Base-by-base conservation (phyloP, 768 basidiomycete species). In the Mycena filopes region DNA sequence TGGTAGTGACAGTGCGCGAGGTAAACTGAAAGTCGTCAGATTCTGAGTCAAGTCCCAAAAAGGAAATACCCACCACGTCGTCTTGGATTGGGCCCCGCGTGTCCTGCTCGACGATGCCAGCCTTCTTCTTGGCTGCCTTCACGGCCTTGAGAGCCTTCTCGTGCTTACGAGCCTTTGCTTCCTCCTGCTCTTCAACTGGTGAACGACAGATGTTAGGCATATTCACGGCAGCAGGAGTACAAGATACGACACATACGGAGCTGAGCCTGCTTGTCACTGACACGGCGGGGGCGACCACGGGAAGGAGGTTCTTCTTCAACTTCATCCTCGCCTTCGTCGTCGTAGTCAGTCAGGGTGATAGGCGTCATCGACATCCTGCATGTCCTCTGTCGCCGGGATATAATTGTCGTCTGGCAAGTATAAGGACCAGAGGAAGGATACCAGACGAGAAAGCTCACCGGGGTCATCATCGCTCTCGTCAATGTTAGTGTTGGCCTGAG, bases 51-150 rank as follows among this genome's bases (percentile, higher is more conserved):
- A 21, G 2, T 10, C 23, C 12, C 8, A 6, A 15, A 12, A 15
- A 28, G 3, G 11, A 57, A 23, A 1, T 9, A 57, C 56, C 20
- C 25, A 57, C 56, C 36, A 25, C 20, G 18, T 57, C 21, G 23
- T 57, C 56, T 5, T 47, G 21, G 21, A 57, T 57, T 13, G 56
- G 56, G 6, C 31, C 31, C 11, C 56, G 56, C 4, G 56, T 48
- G 36, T 57, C 56, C 26, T 47, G 31, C 43, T 47, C 56, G 31
- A 38, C n/a, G 4, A 15, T 45, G 3, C 56, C 56, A 10, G 56
- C 43, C 45, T 57, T 57, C 23, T 38, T 47, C 56, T 47, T 57
- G 2, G 29, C 45, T 2, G 45, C 29, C n/a, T 47, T 47, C 0
- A 5, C 56, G 13, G 56, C 45, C 23, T 57, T 57, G 13, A 16